A percentile compares a stretch with the other conserved stretches of the same genome.
Conservation (phyloP, 495 filamentous ascomycete genomes). For the Talaromyces liani region DNA sequence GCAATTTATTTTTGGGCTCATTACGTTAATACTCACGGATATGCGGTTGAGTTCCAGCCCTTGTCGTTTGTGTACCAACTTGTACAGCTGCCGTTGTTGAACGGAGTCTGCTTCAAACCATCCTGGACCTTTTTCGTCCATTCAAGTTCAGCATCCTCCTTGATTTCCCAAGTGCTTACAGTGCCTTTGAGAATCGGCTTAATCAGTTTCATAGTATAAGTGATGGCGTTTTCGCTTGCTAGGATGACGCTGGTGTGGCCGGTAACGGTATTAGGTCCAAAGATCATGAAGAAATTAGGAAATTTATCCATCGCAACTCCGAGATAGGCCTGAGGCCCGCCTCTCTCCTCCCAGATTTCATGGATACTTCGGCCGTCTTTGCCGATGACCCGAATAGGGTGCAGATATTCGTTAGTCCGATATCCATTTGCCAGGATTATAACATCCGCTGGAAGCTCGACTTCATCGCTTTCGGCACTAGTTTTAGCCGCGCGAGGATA, state of each 20-base stretch:
- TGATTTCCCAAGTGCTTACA: slow-evolving; percentile 36
- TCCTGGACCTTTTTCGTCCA: slow-evolving; percentile 49
- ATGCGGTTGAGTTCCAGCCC: slow-evolving; percentile 53
- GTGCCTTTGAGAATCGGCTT: slow-evolving; percentile 31
- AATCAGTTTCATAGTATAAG: slow-evolving; percentile 36
- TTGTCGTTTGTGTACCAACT: slow-evolving; percentile 51
- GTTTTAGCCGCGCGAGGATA: slow-evolving; percentile 8
- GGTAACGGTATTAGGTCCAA: slow-evolving; percentile 59
- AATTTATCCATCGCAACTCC: slow-evolving; percentile 58
- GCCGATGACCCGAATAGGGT: slow-evolving; percentile 34
- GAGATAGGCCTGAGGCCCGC: slow-evolving; percentile 55
- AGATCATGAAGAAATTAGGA: slow-evolving; percentile 63
- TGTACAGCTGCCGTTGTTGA: slow-evolving; percentile 41
- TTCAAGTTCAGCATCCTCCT: slow-evolving; percentile 43
- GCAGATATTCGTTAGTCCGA: slow-evolving; percentile 35
- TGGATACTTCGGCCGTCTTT: slow-evolving; percentile 39
- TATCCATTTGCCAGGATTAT: slow-evolving; percentile 57
- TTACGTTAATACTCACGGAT: slow-evolving; percentile 42
- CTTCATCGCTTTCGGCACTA: slow-evolving; percentile 22
- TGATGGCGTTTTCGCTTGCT: slow-evolving; percentile 51
- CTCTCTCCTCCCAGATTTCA: slow-evolving; percentile 47
- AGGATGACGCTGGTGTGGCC: slow-evolving; percentile 58
- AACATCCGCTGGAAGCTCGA: slow-evolving; percentile 47
- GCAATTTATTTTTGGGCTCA: background rate
- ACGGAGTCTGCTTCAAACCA: slow-evolving; percentile 46